Base-by-base conservation (phyloP, 1,284 basidiomycete species). In the Singerocomus rubriflavus region DNA sequence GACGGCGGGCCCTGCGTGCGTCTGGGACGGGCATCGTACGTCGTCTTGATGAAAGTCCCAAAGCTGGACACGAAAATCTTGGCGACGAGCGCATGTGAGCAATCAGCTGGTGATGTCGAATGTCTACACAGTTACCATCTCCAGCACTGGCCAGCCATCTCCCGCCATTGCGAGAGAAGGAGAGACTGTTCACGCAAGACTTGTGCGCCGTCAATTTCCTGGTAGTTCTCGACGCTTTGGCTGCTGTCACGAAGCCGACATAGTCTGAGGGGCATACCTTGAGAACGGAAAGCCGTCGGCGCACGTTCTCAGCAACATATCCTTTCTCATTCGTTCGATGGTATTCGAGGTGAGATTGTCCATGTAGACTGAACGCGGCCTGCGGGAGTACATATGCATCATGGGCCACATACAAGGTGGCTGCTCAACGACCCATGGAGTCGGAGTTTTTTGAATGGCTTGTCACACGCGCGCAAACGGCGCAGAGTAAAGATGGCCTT, bases 101-200 rank as follows among this genome's bases (percentile, higher is more conserved):
- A n/a, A 47, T 54, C 40, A 58, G 61, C 33, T 17, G 34, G 46
- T 42, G 29, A 42, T 32, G 44, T 32, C 39, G 36, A 46, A 36
- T 17, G 46, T 51, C 17, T 27, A 48, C 12, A 10, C 57, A 73
- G 48, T 62, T 63, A 85, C 88, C 88, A 64, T 91, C 88, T 27
- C 88, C 88, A 12, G 82, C 88, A 62, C 82, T 88, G 0, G 86
- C 88, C 30, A 91, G 66, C 74, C 82, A 89, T 52, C 80, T 72
- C 1, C 85, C 85, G 35, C 79, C 77, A 7, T 74, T 71, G 3
- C 72, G 72, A 2, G 86, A 88, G 61, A 88, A 83, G 0, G 76
- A 67, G 3, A 91, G 73, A 3, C 79, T 76, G 57, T 91, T 91
- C 21, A 91, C 80, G 63, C 88, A 91, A 1, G 84, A 85, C 17